Evolutionary conservation across 73 alveolate species (phyloP).

Genomic region (Durusdinium trenchii): DNA sequence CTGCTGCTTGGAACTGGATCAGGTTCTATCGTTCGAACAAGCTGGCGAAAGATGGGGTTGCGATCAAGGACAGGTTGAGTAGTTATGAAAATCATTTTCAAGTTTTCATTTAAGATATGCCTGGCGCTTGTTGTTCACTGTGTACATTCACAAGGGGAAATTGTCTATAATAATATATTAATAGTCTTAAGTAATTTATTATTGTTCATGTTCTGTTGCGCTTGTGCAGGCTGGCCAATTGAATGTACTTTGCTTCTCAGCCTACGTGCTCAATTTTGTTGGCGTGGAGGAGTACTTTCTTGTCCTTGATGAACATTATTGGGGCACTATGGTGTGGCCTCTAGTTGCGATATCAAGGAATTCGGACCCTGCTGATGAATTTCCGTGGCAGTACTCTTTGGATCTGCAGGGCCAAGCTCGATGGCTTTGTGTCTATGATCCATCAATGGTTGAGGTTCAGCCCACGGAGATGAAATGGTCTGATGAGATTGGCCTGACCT

Average conservation of each 20-base stretch:
- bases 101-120: too few relatives aligned
- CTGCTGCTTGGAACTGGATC: background rate
- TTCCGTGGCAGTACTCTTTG: background rate
- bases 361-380: background rate
- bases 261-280: background rate
- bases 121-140: too few relatives aligned
- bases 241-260: background rate
- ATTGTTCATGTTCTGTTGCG: background rate
- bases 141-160: too few relatives aligned
- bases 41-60: background rate
- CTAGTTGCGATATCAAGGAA: background rate
- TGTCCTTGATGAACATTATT: background rate
- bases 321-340: slow-evolving; percentile 1
- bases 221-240: background rate
- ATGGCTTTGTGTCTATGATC: background rate
- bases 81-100: too few relatives aligned
- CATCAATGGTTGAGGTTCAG: background rate
- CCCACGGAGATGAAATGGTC: background rate
- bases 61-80: background rate
- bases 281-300: background rate
- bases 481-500: background rate
- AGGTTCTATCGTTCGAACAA: background rate
- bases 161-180: background rate
- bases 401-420: background rate
- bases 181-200: background rate